phyloP scores from a whole-genome alignment of 2,329 filamentous ascomycete genomes.

The Trichophyton simii region DNA sequence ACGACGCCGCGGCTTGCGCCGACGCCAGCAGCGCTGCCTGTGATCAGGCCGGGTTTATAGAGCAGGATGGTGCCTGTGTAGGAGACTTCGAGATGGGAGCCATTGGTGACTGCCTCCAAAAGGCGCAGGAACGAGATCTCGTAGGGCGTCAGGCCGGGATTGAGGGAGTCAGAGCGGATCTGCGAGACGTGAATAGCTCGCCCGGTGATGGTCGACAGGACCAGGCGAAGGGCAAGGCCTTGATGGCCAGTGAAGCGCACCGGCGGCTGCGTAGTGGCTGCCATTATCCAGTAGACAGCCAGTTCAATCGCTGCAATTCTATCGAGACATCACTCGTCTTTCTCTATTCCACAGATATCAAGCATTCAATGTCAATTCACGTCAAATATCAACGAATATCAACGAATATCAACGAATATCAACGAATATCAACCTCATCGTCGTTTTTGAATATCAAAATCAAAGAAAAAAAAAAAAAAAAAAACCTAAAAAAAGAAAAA shows the following conservation, averaged over 20 bases:
- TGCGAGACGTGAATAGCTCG: slow-evolving; percentile 82
- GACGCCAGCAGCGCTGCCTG: slow-evolving; percentile 63
- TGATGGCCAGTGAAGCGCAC: slow-evolving; percentile 74
- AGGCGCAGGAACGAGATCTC: slow-evolving; percentile 94
- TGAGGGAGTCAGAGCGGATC: slow-evolving; percentile 78
- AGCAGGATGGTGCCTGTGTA: slow-evolving; percentile 89
- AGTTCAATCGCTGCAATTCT: not conserved
- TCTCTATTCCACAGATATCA: not conserved
- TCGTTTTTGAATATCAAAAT: not conserved
- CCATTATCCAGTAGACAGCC: slow-evolving; percentile 18
- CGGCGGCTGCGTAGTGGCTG: slow-evolving; percentile 35
- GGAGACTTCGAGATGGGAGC: slow-evolving; percentile 85
- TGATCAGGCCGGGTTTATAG: slow-evolving; percentile 85
- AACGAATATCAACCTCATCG: not conserved
- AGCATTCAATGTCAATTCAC: too few relatives aligned
- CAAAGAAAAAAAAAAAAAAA: too few relatives aligned
- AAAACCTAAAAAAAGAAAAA: not conserved
- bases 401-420: too few relatives aligned
- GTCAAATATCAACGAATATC: too few relatives aligned
- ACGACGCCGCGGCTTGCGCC: slow-evolving; percentile 65
- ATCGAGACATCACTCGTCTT: not conserved
- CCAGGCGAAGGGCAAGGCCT: slow-evolving; percentile 68
- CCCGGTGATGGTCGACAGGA: slow-evolving; percentile 83
- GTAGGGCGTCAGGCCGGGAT: slow-evolving; percentile 78
- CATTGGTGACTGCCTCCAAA: slow-evolving; percentile 89